Base-by-base conservation (phyloP, 495 filamentous ascomycete species). In the Penicillium longicatenatum region DNA sequence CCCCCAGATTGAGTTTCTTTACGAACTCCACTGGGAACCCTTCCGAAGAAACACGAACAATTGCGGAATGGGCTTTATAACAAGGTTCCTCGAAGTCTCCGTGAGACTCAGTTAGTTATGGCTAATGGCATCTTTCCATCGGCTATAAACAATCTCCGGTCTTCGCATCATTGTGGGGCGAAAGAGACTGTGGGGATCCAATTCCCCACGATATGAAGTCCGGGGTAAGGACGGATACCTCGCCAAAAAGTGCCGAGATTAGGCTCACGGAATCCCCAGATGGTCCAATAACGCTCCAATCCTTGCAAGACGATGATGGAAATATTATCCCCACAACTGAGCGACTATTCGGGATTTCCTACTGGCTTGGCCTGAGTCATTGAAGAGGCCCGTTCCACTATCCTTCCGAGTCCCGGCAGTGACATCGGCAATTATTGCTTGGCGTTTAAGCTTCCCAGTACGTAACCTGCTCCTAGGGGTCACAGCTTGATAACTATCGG, bases 191-290 rank as follows among this genome's bases (percentile, higher is more conserved):
- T 45, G 42, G 42, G 21, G 42, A 20, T 21, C 42, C 10, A 21
- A 12, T 45, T 45, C 42, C 42, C 42, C 42, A 45, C 42, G 21
- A 45, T 12, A 22, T 22, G 42, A 45, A 45, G 42, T 20, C 21
- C 21, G 42, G 42, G 42, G 19, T 45, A 14, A 22, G 8, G 6
- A 5, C 1, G 4, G 41, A 8, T 1, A n/a, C 2, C 42, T 24
- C 22, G 11, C 3, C 19, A 2, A 21, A 12, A 45, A 11, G 14
- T 45, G 42, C 42, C 41, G 42, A 45, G 42, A 6, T 3, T 3
- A 39, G 14, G 16, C 37, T 16, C 14, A 17, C 37, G 14, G 37
- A 7, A 4, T 39, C 4, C 17, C 26, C 26, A 26, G 37, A 12
- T 8, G 31, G 31, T 11, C 31, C 10, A 35, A 35, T 2, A 35